A percentile compares a stretch with the other conserved stretches of the same genome.
These are phyloP conservation scores for Hamamelis virginiana DNA, from an alignment of 164 flowering plant species.

Conservation along the genomic window DNA sequence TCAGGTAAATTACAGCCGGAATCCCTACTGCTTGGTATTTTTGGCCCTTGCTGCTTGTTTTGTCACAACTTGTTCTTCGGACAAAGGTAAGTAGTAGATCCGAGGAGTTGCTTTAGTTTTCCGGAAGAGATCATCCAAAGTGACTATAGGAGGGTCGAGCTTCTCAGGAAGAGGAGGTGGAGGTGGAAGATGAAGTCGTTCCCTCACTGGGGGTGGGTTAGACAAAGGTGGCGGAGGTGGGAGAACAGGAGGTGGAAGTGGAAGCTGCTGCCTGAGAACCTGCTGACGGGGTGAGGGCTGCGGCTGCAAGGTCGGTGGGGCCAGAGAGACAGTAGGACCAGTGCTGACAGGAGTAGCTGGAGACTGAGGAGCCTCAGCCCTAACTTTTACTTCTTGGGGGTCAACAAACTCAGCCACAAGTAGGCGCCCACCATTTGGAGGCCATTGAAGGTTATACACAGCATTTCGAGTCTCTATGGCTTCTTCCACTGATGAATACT, in stretches of 20 bases:
- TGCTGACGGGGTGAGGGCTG: conserved; percentile 52
- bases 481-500: conserved; percentile 89
- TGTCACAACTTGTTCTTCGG: conserved; percentile 76
- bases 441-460: conserved; percentile 91
- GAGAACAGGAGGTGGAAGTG: conserved; percentile 53
- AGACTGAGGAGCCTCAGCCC: conserved; percentile 48
- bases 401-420: conserved; percentile 89
- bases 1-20: conserved; percentile 14
- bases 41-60: conserved; percentile 48
- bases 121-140: conserved; percentile 80
- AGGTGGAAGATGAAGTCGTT: conserved; percentile 51
- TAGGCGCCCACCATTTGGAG: conserved; percentile 82
- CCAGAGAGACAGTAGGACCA: conserved; percentile 14
- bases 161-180: conserved; percentile 62
- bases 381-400: conserved; percentile 69
- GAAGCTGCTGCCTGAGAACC: conserved; percentile 44
- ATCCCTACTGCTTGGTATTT: conserved; percentile 36
- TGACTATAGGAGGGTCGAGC: conserved; percentile 66
- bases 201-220: conserved; percentile 44
- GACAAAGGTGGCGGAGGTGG: conserved; percentile 58
- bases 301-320: conserved; percentile 24
- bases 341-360: conserved; percentile 35
- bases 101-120: conserved; percentile 80
- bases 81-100: conserved; percentile 80
- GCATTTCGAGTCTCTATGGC: conserved; percentile 85